Base-by-base conservation (phyloP, 2,329 filamentous ascomycete genomes). In the Lanzia echinophila region DNA sequence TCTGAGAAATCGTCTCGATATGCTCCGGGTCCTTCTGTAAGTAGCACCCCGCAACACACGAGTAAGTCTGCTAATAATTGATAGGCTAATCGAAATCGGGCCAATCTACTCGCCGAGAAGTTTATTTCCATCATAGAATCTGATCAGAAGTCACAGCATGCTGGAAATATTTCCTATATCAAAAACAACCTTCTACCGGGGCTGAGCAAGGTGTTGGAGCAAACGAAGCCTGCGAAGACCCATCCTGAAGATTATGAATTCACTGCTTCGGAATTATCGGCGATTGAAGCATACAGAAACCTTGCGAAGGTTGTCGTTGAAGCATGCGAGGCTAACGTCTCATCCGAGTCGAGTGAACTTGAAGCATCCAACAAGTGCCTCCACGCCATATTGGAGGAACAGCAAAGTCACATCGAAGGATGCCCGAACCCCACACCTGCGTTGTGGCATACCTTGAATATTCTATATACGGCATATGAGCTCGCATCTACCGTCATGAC, bases 401-500 rank as follows among this genome's bases (percentile, higher is more conserved):
- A 54, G 8, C 17, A 51, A 2, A 41, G 24, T 15, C 28, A 51
- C 3, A 19, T 63, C 11, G 47, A 54, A 2, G 34, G 19, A 11
- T 6, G 3, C 15, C 44, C 17, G 12, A 17, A 48, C n/a, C 32
- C 32, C 28, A 43, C 33, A 12, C 54, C 42, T 20, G 49, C 49
- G 13, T 41, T 34, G 19, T 56, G 50, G 20, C 22, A 33, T 12
- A 32, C 60, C 2, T 48, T 69, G 1, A 61, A 69, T 57, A 55
- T 57, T 7, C 50, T 69, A 2, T 69, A 68, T 44, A 60, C 57
- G 0, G 60, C 59, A 2, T 60, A 67, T 54, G 64, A 67, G 28
- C 48, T 64, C 32, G 60, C 60, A 3, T 60, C 31, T 5, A 56
- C 55, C 5, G 44, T 60, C 15, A 22, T 59, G n/a, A 51, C 56